Base-by-base conservation (phyloP, 176 grass and related monocot species). In the Eragrostis nindensis region DNA sequence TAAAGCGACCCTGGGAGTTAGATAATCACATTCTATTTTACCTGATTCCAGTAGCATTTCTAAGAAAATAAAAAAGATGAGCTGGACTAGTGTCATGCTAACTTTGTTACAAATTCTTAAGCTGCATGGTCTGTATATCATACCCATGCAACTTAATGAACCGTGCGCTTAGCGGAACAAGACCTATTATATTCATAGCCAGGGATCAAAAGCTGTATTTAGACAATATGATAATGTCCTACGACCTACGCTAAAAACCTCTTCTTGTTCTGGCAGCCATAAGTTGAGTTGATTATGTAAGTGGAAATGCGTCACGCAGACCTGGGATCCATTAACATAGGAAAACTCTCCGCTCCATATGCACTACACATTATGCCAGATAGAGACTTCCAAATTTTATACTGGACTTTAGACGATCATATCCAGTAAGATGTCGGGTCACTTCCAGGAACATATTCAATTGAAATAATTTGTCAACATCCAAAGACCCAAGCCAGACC, bases 371-470 rank as follows among this genome's bases (percentile, higher is more conserved):
- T 25, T 53, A 19, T 25, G 19, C 29, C 48, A 76, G 18, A 2
- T 44, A 68, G 41, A 68, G 9, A 12, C 42, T 53, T 50, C 16
- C 64, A 25, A 81, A 43, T 26, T 55, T 29, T 65, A 80, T 85
- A 54, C 24, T 68, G 16, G 8, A 15, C 47, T 55, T 56, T 25
- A 85, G 42, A 47, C 63, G 46, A 80, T 54, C 18, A 84, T 55
- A 76, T 36, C n/a, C 80, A 81, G 47, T 79, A 56, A 56, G 55
- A 36, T 57, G 42, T 15, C 17, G 39, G 41, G 56, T 78, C 57
- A 25, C 29, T 61, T 56, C 73, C 27, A 52, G 41, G 63, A 73
- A 67, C 44, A 41, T 67, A 86, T 72, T 72, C 39, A 29, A 82
- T 73, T 60, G 4, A 76, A 78, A 77, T 8, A 43, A 30, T 44